These are phyloP conservation scores for Colletotrichum australisinense DNA, from an alignment of 2,329 filamentous ascomycete species.

Conservation along the genomic window DNA sequence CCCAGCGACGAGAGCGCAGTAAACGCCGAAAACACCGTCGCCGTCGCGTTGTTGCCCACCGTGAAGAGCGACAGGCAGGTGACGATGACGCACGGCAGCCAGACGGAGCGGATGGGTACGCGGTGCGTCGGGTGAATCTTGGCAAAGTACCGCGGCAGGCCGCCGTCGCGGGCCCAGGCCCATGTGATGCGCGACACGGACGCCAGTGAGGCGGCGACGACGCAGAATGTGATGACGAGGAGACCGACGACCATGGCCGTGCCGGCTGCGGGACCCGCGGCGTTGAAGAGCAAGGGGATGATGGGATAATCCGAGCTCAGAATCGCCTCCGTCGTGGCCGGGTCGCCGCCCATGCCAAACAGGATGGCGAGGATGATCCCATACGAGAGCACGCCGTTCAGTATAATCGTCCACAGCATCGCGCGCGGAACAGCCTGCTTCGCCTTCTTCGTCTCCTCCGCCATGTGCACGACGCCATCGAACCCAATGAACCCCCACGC, in stretches of 20 bases:
- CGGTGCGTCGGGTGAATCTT: conserved; percentile 26
- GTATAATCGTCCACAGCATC: conserved; percentile 37
- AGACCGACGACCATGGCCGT: conserved; percentile 32
- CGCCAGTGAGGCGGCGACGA: conserved; percentile 49
- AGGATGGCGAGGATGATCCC: conserved; percentile 30
- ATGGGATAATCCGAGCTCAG: conserved; percentile 29
- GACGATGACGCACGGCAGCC: conserved; percentile 31
- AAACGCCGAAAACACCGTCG: conserved; percentile 33
- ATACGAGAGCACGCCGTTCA: conserved; percentile 51
- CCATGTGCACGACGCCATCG: conserved; percentile 36
- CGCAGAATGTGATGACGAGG: conserved; percentile 32
- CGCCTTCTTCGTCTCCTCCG: conserved; percentile 35
- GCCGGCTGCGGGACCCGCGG: conserved; percentile 15
- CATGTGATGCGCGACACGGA: conserved; percentile 39
- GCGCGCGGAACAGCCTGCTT: conserved; percentile 31
- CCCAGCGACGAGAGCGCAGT: conserved; percentile 29
- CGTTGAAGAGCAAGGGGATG: conserved; percentile 29
- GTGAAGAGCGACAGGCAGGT: conserved; percentile 27
- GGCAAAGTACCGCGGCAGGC: conserved; percentile 31
- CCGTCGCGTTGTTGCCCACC: conserved; percentile 29
- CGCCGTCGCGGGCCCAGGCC: conserved; percentile 31
- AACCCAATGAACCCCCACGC: conserved; percentile 33
- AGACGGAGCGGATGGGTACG: conserved; percentile 26
- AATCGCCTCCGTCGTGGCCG: conserved; percentile 16
- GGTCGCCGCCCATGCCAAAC: conserved; percentile 27